These are phyloP conservation scores for Chlorella sp. DNA, from an alignment of 139 green algal species.

Conservation along the genomic window DNA sequence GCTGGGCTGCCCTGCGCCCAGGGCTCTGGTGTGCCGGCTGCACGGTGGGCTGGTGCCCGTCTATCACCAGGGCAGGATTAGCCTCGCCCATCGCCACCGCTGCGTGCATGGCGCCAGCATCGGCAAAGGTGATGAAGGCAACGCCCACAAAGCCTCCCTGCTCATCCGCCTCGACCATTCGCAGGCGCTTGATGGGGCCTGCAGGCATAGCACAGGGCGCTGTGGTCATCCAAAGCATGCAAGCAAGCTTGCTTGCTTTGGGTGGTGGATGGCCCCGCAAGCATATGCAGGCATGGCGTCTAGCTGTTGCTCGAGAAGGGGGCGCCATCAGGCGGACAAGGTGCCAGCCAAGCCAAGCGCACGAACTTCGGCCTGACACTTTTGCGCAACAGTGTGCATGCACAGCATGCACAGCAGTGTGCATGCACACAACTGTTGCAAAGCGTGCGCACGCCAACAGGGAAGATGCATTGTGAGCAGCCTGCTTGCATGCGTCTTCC, in stretches of 20 bases:
- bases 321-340: no score
- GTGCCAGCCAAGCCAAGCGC: no score
- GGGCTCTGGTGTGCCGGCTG: background rate
- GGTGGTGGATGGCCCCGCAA: background rate
- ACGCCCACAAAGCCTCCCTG: background rate
- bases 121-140: background rate
- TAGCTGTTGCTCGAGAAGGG: no score
- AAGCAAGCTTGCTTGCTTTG: background rate
- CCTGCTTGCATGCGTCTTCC: no score
- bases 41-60: background rate
- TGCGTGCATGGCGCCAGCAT: background rate
- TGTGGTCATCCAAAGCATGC: background rate
- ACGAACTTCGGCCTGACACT: no score
- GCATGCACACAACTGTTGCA: no score
- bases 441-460: no score
- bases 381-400: no score
- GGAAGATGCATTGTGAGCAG: no score
- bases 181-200: slow-evolving; percentile 9
- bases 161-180: background rate
- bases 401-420: no score
- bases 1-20: background rate
- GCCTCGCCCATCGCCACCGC: background rate
- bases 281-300: no score
- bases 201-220: background rate
- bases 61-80: background rate